phyloP scores from a whole-genome alignment of 2,329 filamentous ascomycete species.

The Cercospora nicotianae region DNA sequence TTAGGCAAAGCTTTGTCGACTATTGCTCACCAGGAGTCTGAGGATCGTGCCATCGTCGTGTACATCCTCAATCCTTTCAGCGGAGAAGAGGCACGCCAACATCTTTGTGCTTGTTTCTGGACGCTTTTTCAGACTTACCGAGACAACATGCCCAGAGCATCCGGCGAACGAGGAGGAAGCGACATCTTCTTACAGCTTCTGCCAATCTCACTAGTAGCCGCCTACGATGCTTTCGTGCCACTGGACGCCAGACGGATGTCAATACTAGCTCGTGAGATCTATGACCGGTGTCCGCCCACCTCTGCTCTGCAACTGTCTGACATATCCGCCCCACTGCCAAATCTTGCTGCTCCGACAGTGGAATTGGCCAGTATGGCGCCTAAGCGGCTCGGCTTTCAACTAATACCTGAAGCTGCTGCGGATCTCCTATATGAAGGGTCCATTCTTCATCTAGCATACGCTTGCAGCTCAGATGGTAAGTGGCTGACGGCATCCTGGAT shows the following conservation, averaged over 20 bases:
- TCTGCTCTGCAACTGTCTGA: constrained; percentile 36
- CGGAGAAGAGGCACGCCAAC: constrained; percentile 46
- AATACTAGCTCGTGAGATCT: constrained; percentile 65
- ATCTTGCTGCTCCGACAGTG: constrained; percentile 66
- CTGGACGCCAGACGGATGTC: constrained; percentile 60
- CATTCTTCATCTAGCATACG: constrained; percentile 77
- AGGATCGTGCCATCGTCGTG: constrained; percentile 62
- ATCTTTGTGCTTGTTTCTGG: constrained; percentile 73
- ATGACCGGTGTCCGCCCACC: constrained; percentile 66
- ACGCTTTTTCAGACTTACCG: constrained; percentile 67
- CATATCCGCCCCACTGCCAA: constrained; percentile 42
- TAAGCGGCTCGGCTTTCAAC: constrained; percentile 72
- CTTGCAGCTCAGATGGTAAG: constrained; percentile 69
- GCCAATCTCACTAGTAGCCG: constrained; percentile 66
- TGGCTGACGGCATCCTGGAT: constrained; percentile 84
- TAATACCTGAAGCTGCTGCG: constrained; percentile 65
- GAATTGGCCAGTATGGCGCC: constrained; percentile 70
- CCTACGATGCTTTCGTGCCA: constrained; percentile 62
- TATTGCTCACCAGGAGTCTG: constrained; percentile 26
- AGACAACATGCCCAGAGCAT: constrained; percentile 63
- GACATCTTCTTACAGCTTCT: constrained; percentile 78
- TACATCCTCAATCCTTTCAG: constrained; percentile 71
- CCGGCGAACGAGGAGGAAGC: constrained; percentile 46
- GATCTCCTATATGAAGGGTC: constrained; percentile 76
- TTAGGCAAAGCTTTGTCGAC: constrained; percentile 34